These are phyloP conservation scores for Antarctomyces pellizariae DNA, from an alignment of 495 filamentous ascomycete genomes.

Conservation along the genomic window DNA sequence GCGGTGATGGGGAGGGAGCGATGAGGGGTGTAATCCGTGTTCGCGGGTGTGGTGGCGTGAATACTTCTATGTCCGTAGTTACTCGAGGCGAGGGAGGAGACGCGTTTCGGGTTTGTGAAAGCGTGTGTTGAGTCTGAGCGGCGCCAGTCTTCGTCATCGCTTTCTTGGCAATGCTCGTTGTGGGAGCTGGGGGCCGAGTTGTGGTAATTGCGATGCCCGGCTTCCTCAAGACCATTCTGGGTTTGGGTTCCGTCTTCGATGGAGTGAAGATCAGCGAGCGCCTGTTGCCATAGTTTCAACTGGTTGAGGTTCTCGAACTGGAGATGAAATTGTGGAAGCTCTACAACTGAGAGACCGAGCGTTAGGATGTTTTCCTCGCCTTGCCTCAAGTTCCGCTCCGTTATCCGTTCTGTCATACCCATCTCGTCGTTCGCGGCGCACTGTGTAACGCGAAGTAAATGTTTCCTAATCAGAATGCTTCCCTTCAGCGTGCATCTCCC, in stretches of 20 bases:
- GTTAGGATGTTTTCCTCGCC: constrained; percentile 68
- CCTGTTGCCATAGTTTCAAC: constrained; percentile 78
- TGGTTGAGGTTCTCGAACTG: constrained; percentile 70
- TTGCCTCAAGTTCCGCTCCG: constrained; percentile 11
- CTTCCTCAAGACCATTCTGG: no score
- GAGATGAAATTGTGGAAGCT: constrained; percentile 92
- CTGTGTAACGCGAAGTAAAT: constrained; percentile 72
- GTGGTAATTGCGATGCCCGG: no score
- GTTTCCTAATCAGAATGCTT: constrained; percentile 96
- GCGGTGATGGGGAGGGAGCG: constrained; percentile 28
- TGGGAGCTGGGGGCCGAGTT: no score
- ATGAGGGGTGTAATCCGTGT: constrained; percentile 55
- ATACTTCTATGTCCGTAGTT: constrained; percentile 67
- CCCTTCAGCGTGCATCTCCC: constrained; percentile 81
- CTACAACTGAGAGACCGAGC: constrained; percentile 72
- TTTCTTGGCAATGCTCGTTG: no score
- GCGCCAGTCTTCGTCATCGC: constrained; percentile 81
- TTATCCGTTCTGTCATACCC: constrained; percentile 14
- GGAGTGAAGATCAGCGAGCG: constrained; percentile 62
- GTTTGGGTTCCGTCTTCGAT: constrained; percentile 47
- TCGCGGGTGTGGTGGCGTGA: constrained; percentile 45
- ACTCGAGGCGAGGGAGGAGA: constrained; percentile 62
- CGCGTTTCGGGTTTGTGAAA: constrained; percentile 45
- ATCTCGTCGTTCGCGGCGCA: constrained; percentile 16
- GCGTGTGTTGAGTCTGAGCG: no score